Evolutionary conservation across 1,139 yeast genomes (phyloP).

Genomic region (Insectozyma bohioensis): DNA sequence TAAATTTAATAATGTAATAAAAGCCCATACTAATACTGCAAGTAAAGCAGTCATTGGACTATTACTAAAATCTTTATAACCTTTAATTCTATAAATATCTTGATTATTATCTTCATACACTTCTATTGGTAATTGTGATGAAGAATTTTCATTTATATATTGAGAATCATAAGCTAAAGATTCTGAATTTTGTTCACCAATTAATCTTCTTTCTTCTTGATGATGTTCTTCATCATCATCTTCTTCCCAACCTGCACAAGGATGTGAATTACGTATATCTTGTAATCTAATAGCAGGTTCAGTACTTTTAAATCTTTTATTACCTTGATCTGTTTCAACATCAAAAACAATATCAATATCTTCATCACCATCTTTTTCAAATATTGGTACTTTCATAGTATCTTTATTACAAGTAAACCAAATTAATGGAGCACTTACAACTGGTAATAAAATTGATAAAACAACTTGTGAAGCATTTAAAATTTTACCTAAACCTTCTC

Average conservation of each 20-base stretch:
- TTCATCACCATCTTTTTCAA: constrained; percentile 33
- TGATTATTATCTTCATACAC: constrained; percentile 10
- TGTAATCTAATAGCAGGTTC: constrained; percentile 46
- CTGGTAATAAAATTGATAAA: constrained; percentile 77
- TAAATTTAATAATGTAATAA: constrained; percentile 50
- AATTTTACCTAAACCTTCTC: constrained; percentile 79
- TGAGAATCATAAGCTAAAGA: constrained; percentile 9
- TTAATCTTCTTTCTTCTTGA: no score
- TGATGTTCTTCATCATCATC: constrained; percentile 25
- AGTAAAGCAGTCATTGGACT: constrained; percentile 42
- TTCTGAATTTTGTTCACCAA: constrained; percentile 18
- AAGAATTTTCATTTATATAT: constrained; percentile 3
- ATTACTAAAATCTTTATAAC: constrained; percentile 55
- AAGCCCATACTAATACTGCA: constrained; percentile 52
- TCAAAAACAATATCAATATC: constrained; percentile 20
- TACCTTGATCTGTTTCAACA: constrained; percentile 23
- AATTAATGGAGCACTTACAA: constrained; percentile 86
- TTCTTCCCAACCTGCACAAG: constrained; percentile 48
- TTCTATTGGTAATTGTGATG: constrained; percentile 9
- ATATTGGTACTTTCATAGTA: constrained; percentile 73
- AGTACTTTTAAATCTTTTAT: constrained; percentile 27
- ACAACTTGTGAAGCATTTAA: constrained; percentile 89
- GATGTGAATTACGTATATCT: constrained; percentile 43
- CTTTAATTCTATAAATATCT: constrained; percentile 22
- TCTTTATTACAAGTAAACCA: constrained; percentile 75